phyloP scores from a whole-genome alignment of 169 alveolate species.

The Cyclospora cayetanensis region DNA sequence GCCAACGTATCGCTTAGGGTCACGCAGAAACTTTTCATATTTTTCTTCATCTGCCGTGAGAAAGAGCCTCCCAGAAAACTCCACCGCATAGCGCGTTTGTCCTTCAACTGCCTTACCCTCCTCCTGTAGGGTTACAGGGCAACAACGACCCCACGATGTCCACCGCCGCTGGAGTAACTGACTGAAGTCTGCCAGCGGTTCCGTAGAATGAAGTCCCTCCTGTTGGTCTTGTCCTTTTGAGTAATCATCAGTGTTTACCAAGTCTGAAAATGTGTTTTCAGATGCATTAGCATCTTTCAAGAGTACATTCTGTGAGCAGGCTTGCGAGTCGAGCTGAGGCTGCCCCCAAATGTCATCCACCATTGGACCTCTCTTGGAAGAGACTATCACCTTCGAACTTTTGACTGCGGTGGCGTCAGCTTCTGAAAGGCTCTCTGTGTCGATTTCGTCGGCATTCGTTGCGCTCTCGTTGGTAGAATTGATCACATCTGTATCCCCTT shows the following conservation, averaged over 20 bases:
- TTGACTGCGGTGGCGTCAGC: not conserved
- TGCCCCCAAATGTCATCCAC: constrained; percentile 50
- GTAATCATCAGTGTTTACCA: not conserved
- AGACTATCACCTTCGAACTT: not conserved
- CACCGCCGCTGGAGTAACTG: constrained; percentile 43
- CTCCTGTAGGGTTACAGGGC: constrained; percentile 57
- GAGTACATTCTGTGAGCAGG: not conserved
- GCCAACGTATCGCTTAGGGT: constrained; percentile 39
- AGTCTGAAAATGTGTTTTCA: not conserved
- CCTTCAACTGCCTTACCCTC: constrained; percentile 34
- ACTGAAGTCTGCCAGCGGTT: not conserved
- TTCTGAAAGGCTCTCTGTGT: no score
- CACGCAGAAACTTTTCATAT: constrained; percentile 5
- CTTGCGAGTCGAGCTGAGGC: constrained; percentile 25
- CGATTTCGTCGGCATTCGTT: not conserved
- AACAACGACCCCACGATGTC: constrained; percentile 49
- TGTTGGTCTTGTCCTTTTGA: not conserved
- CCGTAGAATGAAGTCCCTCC: not conserved
- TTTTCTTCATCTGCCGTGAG: constrained; percentile 42
- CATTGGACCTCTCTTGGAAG: constrained; percentile 19
- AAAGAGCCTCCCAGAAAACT: constrained; percentile 51
- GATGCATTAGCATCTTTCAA: not conserved
- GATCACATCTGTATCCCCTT: not conserved
- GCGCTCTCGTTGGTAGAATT: not conserved
- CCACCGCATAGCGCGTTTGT: constrained; percentile 37